These are phyloP conservation scores for Zea luxurians DNA, from an alignment of 176 grass and related monocot genomes.

Conservation along the genomic window DNA sequence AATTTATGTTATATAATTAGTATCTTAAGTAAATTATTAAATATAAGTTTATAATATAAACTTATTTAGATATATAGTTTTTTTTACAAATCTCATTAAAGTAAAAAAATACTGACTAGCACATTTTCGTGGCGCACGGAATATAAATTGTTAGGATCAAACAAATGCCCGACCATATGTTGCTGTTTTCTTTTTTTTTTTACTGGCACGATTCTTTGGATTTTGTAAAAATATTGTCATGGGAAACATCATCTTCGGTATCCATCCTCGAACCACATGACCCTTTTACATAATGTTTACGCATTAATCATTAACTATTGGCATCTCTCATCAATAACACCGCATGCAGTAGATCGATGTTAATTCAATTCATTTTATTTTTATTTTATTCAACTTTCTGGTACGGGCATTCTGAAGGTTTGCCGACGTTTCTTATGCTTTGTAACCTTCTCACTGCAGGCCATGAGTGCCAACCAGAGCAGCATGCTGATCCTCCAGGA, in stretches of 20 bases:
- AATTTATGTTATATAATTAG: too few relatives aligned
- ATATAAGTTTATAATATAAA: too few relatives aligned
- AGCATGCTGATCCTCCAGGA: conserved; percentile 99
- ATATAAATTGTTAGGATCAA: conserved; percentile 19
- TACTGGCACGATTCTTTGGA: background rate
- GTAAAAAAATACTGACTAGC: too few relatives aligned
- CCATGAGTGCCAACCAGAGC: conserved; percentile 78
- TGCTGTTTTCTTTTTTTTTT: background rate
- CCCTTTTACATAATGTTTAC: conserved; percentile 28
- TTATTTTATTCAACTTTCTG: background rate
- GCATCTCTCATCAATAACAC: conserved; percentile 7
- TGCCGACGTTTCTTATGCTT: background rate
- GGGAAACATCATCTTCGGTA: background rate
- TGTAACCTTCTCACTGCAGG: conserved; percentile 43
- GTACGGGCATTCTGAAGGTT: background rate
- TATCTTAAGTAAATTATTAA: too few relatives aligned
- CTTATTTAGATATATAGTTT: too few relatives aligned
- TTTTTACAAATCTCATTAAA: too few relatives aligned
- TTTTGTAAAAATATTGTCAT: background rate
- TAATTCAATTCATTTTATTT: background rate
- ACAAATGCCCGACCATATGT: background rate
- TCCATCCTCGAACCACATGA: background rate
- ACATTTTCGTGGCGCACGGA: too few relatives aligned
- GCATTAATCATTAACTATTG: conserved; percentile 11
- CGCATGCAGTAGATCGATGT: background rate